Percentiles rank a stretch among this genome's conserved stretches.
Evolutionary conservation across 202 grass and related monocot species (phyloP).

Genomic region (Carex sylvatica): DNA sequence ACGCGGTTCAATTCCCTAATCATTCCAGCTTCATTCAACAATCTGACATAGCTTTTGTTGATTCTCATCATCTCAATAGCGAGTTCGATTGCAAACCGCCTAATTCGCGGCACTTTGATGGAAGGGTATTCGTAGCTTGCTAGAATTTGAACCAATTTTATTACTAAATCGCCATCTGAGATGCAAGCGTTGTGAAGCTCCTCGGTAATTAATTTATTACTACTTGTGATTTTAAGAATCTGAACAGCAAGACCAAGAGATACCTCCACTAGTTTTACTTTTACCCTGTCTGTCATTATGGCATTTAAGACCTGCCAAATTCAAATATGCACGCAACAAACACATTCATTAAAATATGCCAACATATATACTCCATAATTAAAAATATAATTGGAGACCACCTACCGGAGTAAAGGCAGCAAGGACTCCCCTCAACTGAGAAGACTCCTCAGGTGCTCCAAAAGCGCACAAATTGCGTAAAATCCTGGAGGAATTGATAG

Average conservation of each 20-base stretch:
- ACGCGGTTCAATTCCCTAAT: conserved; percentile 36
- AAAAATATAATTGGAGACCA: background rate
- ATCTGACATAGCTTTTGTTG: background rate
- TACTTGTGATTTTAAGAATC: conserved; percentile 45
- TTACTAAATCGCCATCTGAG: conserved; percentile 22
- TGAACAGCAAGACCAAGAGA: conserved; percentile 52
- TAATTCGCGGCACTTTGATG: conserved; percentile 46
- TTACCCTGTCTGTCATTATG: conserved; percentile 30
- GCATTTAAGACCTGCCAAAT: conserved; percentile 36
- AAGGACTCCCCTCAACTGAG: conserved; percentile 29
- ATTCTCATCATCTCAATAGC: conserved; percentile 46
- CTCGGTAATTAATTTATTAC: conserved; percentile 31
- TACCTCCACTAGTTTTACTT: conserved; percentile 43
- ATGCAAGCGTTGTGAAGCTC: conserved; percentile 22
- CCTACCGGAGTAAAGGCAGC: conserved; percentile 35
- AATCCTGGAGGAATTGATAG: conserved; percentile 42
- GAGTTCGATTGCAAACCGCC: conserved; percentile 57
- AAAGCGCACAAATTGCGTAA: conserved; percentile 57
- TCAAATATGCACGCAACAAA: background rate
- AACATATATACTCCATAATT: too few relatives aligned
- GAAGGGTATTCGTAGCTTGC: conserved; percentile 33
- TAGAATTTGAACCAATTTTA: conserved; percentile 37
- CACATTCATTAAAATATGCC: too few relatives aligned
- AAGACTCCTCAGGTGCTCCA: conserved; percentile 13
- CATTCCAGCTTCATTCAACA: conserved; percentile 43